Conservation (phyloP, 495 filamentous ascomycete genomes). For the Staphylotrichum tortipilum region DNA sequence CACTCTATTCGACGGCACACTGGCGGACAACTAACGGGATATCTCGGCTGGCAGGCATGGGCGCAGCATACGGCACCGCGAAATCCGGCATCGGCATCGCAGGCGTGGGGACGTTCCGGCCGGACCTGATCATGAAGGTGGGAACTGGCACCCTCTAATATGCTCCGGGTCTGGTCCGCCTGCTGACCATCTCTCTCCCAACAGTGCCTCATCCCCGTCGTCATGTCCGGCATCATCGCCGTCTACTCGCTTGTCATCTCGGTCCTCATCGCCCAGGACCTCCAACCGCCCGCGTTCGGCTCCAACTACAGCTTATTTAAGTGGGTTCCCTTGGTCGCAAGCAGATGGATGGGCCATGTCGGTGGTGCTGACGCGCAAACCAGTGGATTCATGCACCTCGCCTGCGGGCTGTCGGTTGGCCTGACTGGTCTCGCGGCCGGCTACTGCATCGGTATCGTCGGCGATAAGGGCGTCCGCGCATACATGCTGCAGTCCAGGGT, state of each 20-base stretch:
- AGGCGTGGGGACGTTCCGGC: conserved; percentile 83
- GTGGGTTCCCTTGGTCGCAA: conserved; percentile 37
- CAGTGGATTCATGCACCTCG: conserved; percentile 88
- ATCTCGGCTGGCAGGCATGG: conserved; percentile 52
- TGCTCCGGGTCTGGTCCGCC: neutral
- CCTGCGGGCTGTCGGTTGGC: conserved; percentile 82
- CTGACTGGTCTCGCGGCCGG: conserved; percentile 90
- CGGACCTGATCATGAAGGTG: conserved; percentile 98
- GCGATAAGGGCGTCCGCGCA: conserved; percentile 83
- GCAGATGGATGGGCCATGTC: too few species aligned
- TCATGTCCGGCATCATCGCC: conserved; percentile 99
- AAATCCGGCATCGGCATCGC: conserved; percentile 96
- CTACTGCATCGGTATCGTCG: conserved; percentile 92
- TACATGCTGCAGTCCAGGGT: conserved; percentile 95
- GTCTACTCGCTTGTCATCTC: conserved; percentile 96
- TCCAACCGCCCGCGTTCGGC: conserved; percentile 52
- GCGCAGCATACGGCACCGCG: conserved; percentile 94
- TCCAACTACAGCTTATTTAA: conserved; percentile 72
- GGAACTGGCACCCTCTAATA: too few species aligned
- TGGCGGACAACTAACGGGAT: conserved; percentile 20
- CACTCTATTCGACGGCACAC: neutral
- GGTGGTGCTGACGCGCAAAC: conserved; percentile 14
- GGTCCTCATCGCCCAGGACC: conserved; percentile 82
- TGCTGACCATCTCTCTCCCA: neutral
- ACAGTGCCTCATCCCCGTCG: conserved; percentile 86